Evolutionary conservation across 2,329 filamentous ascomycete genomes (phyloP), one percentile per base, ranked within the genome.

Genomic region (Dactylellina sp.): DNA sequence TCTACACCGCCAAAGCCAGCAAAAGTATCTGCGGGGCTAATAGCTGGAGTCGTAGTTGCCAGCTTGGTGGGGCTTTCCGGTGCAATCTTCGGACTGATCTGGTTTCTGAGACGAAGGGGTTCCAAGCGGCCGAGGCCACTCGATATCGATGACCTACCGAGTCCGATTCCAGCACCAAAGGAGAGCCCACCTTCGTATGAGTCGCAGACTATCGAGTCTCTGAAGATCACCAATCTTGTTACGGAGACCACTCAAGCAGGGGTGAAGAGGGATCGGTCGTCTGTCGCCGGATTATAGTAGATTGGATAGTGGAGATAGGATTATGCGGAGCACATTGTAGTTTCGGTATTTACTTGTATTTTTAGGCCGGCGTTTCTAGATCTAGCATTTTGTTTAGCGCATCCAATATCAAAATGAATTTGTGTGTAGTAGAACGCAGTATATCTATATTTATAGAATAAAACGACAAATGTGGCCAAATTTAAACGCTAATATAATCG

Each of bases 21-120:
- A 18, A 32, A 32, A n/a, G 14, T 11, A 1, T 60, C 16, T 7
- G 16, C n/a, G 7, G 40, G 40, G 7, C 9, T 32, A 12, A 60
- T 60, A 35, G 40, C n/a, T 24, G 55, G 40, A 1, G 22, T 60
- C 9, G 55, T 47, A 2, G 25, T 60, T 46, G 55, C 40, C 9
- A 12, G 16, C 1, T 12, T 50, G 4, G n/a, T 50, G n/a, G 35
- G 37, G 16, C 44, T 61, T 1, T 20, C 35, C 14, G 44, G 42
- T 4, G 16, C n/a, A 2, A 28, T 28, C 0, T 16, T 42, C 9
- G 32, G 9, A 5, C 14, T 37, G 6, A 20, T 50, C 22, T 61
- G 57, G 57, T 49, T 49, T 40, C 18, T 24, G 47, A 28, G 44
- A 12, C 46, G 16, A 9, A 61, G 25, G 28, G 2, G 20, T 12